Percentiles rank a stretch among this genome's conserved stretches.
Conservation (phyloP, 2,329 filamentous ascomycete species). For the Thelonectria olida region DNA sequence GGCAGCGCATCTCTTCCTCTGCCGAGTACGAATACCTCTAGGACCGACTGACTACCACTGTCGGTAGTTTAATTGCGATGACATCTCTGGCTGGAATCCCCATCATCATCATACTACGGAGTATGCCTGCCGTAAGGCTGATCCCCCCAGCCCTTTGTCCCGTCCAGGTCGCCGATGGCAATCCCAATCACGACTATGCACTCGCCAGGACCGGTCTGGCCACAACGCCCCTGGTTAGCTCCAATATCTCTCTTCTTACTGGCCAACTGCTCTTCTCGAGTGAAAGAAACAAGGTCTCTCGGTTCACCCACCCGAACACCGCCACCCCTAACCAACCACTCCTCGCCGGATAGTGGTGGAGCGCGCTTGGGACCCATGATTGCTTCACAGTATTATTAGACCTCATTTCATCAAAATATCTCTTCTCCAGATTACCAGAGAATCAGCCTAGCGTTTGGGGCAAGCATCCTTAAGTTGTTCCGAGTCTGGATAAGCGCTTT, state of each 20-base stretch:
- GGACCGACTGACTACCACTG: not conserved
- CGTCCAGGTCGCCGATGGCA: not conserved
- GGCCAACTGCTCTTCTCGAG: not conserved
- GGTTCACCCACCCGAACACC: not conserved
- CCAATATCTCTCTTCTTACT: not conserved
- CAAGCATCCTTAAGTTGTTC: not conserved
- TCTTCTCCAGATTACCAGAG: not conserved
- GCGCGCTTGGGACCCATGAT: not conserved
- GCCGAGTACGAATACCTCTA: not conserved
- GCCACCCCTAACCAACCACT: not conserved
- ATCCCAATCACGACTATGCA: not conserved
- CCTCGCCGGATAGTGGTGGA: not conserved
- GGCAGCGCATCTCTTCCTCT: not conserved
- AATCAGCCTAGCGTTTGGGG: slow-evolving; percentile 12
- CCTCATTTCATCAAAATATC: not conserved
- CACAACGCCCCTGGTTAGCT: not conserved
- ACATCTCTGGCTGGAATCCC: not conserved
- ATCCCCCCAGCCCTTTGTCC: not conserved
- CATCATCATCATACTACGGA: not conserved
- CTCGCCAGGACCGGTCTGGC: not conserved
- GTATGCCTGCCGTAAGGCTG: not conserved
- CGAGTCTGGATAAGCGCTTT: slow-evolving; percentile 25
- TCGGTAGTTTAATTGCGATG: not conserved
- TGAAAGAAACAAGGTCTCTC: not conserved
- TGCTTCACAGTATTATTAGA: not conserved